Evolutionary conservation across 345 rosid genomes (phyloP), one percentile per base, ranked within the genome.

Genomic region (Isatis tinctoria): DNA sequence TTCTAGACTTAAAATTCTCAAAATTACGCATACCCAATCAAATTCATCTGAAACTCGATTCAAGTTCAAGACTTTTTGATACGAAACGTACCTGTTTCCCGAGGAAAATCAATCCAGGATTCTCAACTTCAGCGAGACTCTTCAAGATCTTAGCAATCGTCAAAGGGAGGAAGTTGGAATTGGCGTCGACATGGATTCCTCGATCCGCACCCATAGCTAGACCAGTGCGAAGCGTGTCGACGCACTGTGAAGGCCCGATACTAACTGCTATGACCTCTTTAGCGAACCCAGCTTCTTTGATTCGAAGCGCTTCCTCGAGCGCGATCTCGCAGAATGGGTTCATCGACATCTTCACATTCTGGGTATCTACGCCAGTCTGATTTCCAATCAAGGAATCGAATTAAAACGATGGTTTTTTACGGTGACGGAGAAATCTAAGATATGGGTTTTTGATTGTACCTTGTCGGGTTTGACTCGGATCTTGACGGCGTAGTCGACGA

Each of bases 271-370:
- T 76, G 13, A 94, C 93, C 80, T 94, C 97, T 67, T 86, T 83
- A 2, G 95, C 93, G 52, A 89, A 60, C n/a, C 97, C 96, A 0
- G 91, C 82, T 78, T 91, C 96, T 82, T 80, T 91, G 70, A 94
- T 89, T 60, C 90, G 82, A 37, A 94, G 84, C 27, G 98, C 96
- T 80, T 94, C 97, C 48, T 91, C 98, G 45, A 91, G 64, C 0
- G 97, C 98, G 56, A 94, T 91, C 85, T 91, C 95, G 73, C 98
- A 94, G 75, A 94, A 94, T 4, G 97, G 98, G 70, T 94, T 94
- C 95, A 94, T 94, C 49, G 98, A 94, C 98, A 94, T 91, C 85
- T 91, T 94, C 73, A 94, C 95, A 74, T 90, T 94, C 57, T 84
- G 83, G 59, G 97, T 94, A 83, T 94, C 95, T 62, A 94, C 93